Evolutionary conservation across 768 basidiomycete species (phyloP), one percentile per base, ranked within the genome.

Genomic region (Xerocomus spinulosus): DNA sequence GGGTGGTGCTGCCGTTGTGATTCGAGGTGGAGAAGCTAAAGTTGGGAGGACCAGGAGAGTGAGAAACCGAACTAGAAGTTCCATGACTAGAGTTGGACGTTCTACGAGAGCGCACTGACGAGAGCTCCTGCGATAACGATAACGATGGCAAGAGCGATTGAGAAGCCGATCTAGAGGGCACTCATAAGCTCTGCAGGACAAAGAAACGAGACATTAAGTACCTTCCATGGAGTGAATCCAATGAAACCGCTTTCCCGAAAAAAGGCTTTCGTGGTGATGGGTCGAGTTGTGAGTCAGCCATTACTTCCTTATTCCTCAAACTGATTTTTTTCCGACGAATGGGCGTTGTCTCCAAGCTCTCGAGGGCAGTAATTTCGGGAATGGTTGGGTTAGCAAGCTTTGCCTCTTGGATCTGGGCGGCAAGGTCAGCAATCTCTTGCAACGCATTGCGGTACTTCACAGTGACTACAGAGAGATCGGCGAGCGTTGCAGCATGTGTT

Each of bases 81-180:
- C 77, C 80, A 68, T 84, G 78, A 64, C 85, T 85, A 57, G 87
- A 90, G 57, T 79, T 79, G 48, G 89, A 91, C 60, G 77, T 73
- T 73, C 86, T 86, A 79, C 87, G 87, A 73, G 83, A 88, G 63
- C 84, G 85, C 72, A 72, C 87, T 75, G 85, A 92, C 58, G 84
- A 92, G 56, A 92, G 80, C 79, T 91, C 92, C 92, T 97, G 93
- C 75, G 93, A 94, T 59, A 95, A 83, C 77, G 93, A 95, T 75
- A 85, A 81, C 68, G 92, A 93, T 71, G 93, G 83, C 79, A 89
- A 91, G 74, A 85, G 82, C 69, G 92, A 92, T 73, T 89, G 89
- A 73, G 88, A 91, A 56, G 85, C 81, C 82, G 91, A 92, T 80
- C 88, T 90, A 57, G 36, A 50, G 10, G 49, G 42, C 42, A 49